Percentiles rank a stretch among this genome's conserved stretches.
These are phyloP conservation scores for Teunomyces kruisii DNA, from an alignment of 805 yeast genomes.

Conservation along the genomic window DNA sequence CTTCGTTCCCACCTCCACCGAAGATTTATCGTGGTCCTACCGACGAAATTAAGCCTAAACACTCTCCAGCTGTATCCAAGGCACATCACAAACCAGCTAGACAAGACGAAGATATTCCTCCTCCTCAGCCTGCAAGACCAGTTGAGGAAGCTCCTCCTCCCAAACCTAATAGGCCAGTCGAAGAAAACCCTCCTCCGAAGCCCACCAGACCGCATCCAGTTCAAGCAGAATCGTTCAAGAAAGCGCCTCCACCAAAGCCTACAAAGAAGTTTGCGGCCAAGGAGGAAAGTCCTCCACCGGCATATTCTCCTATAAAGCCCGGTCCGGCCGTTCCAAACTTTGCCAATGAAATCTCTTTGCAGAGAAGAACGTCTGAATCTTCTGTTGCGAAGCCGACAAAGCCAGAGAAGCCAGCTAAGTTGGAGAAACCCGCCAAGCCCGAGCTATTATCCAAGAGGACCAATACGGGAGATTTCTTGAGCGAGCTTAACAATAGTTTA, in stretches of 20 bases:
- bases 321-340: constrained; percentile 20
- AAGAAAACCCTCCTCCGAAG: constrained; percentile 43
- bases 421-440: constrained; percentile 14
- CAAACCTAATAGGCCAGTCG: constrained; percentile 8
- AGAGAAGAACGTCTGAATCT: background rate
- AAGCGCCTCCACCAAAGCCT: constrained; percentile 46
- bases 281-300: constrained; percentile 18
- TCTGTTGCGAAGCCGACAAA: constrained; percentile 1
- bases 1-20: constrained; percentile 17
- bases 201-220: constrained; percentile 23
- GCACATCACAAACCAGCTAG: background rate
- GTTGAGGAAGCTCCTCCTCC: background rate
- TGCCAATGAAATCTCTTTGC: constrained; percentile 27
- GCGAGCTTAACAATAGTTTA: constrained; percentile 8
- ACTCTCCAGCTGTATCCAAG: background rate
- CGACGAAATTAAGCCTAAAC: background rate
- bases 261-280: constrained; percentile 25
- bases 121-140: background rate
- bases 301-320: constrained; percentile 15
- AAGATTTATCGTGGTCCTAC: constrained; percentile 8
- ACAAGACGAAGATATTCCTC: background rate
- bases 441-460: constrained; percentile 6
- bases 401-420: constrained; percentile 19
- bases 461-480: constrained; percentile 5
- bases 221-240: constrained; percentile 15